phyloP scores from a whole-genome alignment of 805 yeast genomes.

The Saccharomycopsis sp. region DNA sequence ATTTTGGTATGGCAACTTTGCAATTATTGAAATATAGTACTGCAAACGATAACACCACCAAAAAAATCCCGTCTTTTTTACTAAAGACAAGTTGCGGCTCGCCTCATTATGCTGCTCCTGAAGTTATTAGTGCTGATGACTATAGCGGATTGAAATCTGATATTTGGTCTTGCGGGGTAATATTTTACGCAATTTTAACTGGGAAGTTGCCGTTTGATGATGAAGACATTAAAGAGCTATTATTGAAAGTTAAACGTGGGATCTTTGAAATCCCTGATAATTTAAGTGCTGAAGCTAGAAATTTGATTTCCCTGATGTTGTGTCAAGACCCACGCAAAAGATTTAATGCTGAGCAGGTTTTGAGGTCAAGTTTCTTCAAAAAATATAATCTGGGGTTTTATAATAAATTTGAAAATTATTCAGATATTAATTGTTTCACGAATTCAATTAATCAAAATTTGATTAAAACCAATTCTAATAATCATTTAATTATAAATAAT shows the following conservation, averaged over 20 bases:
- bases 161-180: constrained; percentile 86
- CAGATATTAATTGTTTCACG: constrained; percentile 19
- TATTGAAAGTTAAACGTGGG: constrained; percentile 73
- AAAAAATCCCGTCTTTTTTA: constrained; percentile 71
- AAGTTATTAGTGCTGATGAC: constrained; percentile 68
- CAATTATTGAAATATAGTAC: constrained; percentile 34
- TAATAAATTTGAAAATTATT: constrained; percentile 15
- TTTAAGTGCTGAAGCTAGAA: constrained; percentile 58
- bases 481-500: constrained; percentile 19
- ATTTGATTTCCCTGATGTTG: constrained; percentile 57
- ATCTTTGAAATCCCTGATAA: constrained; percentile 63
- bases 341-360: constrained; percentile 58
- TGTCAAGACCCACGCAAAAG: constrained; percentile 66
- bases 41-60: constrained; percentile 75
- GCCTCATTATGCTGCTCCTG: constrained; percentile 87
- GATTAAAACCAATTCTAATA: constrained; percentile 15
- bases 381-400: constrained; percentile 17
- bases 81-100: constrained; percentile 81
- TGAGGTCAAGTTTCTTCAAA: constrained; percentile 26
- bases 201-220: constrained; percentile 84
- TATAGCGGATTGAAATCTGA: constrained; percentile 84
- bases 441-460: constrained; percentile 20
- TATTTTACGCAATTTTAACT: constrained; percentile 67
- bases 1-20: constrained; percentile 86
- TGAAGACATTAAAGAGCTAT: constrained; percentile 62